Percentiles rank a stretch among this genome's conserved stretches.
Evolutionary conservation across 176 grass and related monocot genomes (phyloP).

Genomic region (Oryza nivara): DNA sequence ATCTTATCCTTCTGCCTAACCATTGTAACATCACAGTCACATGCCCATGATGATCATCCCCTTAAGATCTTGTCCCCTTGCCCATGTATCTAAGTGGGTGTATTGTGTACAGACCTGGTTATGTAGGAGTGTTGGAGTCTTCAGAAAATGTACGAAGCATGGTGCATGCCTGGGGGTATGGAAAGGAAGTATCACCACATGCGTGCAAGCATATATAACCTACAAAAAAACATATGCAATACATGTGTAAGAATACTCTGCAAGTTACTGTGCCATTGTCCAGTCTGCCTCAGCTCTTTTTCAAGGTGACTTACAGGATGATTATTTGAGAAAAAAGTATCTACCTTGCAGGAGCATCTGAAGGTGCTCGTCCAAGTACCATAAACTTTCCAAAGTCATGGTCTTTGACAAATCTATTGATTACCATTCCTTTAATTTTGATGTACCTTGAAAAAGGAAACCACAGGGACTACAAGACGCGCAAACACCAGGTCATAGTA

Average conservation of each 20-base stretch:
- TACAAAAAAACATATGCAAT: conserved; percentile 46
- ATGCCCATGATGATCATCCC: conserved; percentile 34
- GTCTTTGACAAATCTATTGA: conserved; percentile 9
- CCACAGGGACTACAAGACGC: background rate
- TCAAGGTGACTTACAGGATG: background rate
- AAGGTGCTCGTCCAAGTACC: conserved; percentile 5
- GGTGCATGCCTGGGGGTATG: background rate
- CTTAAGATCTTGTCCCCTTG: conserved; percentile 35
- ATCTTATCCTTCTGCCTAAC: conserved; percentile 38
- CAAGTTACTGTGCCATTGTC: background rate
- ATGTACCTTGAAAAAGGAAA: conserved; percentile 24
- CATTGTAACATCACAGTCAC: conserved; percentile 33
- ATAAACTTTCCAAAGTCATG: conserved; percentile 23
- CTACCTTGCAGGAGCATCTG: conserved; percentile 20
- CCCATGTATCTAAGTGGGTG: conserved; percentile 7
- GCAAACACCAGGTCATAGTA: background rate
- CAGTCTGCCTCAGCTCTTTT: conserved; percentile 31
- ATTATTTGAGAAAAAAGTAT: conserved; percentile 3
- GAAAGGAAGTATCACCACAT: conserved; percentile 26
- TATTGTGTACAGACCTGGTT: conserved; percentile 39
- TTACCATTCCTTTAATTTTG: conserved; percentile 24
- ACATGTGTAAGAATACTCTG: conserved; percentile 17
- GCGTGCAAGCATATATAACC: conserved; percentile 23
- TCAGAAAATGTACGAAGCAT: conserved; percentile 14
- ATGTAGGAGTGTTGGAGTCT: conserved; percentile 21